Evolutionary conservation across 306 rosid species (phyloP).

Genomic region (Canavalia gladiata): DNA sequence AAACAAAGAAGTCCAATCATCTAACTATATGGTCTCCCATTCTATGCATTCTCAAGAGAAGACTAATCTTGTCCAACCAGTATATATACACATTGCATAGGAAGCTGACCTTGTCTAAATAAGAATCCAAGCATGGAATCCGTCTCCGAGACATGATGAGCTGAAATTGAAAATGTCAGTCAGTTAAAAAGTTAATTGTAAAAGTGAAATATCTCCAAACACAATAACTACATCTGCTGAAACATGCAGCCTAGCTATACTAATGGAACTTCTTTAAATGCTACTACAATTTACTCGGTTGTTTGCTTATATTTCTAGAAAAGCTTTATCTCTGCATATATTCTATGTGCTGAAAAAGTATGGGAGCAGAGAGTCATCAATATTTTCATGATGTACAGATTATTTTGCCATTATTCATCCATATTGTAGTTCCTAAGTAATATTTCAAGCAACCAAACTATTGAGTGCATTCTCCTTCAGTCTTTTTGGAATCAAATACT

Average conservation of each 20-base stretch:
- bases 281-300: not conserved
- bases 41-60: slow-evolving; percentile 35
- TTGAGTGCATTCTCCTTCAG: not conserved
- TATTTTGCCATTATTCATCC: slow-evolving; percentile 24
- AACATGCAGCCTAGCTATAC: not conserved
- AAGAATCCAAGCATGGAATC: slow-evolving; percentile 97
- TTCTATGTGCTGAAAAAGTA: not conserved
- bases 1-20: slow-evolving; percentile 6
- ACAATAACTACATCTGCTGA: not conserved
- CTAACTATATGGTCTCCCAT: slow-evolving; percentile 9
- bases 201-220: slow-evolving; percentile 15
- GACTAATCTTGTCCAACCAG: not conserved
- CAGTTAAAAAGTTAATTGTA: slow-evolving; percentile 41
- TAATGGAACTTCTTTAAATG: slow-evolving; percentile 9
- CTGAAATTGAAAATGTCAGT: slow-evolving; percentile 59
- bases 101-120: slow-evolving; percentile 83
- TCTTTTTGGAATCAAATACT: slow-evolving; percentile 6
- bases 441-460: slow-evolving; percentile 20
- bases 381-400: slow-evolving; percentile 2
- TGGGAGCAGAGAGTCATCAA: not conserved
- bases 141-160: slow-evolving; percentile 93
- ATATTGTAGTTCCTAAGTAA: slow-evolving; percentile 13
- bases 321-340: not conserved
- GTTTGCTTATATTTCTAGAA: not conserved
- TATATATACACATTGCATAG: slow-evolving; percentile 1